A percentile compares a stretch with the other conserved stretches of the same genome.
Conservation (phyloP, 805 yeast species). For the Helenozyma rhizophorensis region DNA sequence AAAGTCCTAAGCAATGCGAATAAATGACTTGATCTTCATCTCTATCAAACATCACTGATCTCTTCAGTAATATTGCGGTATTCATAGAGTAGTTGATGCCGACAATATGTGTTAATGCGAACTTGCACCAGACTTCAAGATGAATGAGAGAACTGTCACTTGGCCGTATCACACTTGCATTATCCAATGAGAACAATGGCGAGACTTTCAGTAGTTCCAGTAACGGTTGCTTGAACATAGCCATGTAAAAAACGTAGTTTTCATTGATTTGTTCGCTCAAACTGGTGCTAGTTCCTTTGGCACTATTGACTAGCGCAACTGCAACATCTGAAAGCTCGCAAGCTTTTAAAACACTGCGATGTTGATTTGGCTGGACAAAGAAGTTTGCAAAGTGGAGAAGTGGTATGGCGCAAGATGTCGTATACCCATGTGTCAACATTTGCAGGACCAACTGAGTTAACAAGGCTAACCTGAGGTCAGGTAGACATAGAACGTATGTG, state of each 20-base stretch:
- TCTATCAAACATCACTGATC: not conserved
- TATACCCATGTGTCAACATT: conserved; percentile 36
- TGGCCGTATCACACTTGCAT: not conserved
- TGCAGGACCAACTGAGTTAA: conserved; percentile 29
- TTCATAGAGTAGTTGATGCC: too few relatives aligned
- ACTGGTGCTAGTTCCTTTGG: conserved; percentile 28
- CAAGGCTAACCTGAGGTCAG: conserved; percentile 25
- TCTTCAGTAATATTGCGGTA: too few relatives aligned
- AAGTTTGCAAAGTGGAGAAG: conserved; percentile 36
- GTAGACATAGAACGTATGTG: conserved; percentile 21
- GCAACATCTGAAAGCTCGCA: conserved; percentile 40
- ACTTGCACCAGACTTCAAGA: too few relatives aligned
- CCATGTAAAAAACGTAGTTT: conserved; percentile 38
- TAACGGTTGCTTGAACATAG: conserved; percentile 38
- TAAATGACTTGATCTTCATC: conserved; percentile 1
- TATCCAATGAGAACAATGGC: conserved; percentile 8
- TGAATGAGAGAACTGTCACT: not conserved
- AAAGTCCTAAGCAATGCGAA: conserved; percentile 3
- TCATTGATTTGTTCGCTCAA: conserved; percentile 38
- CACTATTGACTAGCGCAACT: conserved; percentile 30
- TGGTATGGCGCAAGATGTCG: conserved; percentile 36
- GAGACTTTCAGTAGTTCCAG: conserved; percentile 26
- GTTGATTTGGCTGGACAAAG: conserved; percentile 23
- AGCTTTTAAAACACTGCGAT: conserved; percentile 31
- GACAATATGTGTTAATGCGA: too few relatives aligned